Evolutionary conservation across 345 rosid genomes (phyloP).

Genomic region (Pugionium cornutum): DNA sequence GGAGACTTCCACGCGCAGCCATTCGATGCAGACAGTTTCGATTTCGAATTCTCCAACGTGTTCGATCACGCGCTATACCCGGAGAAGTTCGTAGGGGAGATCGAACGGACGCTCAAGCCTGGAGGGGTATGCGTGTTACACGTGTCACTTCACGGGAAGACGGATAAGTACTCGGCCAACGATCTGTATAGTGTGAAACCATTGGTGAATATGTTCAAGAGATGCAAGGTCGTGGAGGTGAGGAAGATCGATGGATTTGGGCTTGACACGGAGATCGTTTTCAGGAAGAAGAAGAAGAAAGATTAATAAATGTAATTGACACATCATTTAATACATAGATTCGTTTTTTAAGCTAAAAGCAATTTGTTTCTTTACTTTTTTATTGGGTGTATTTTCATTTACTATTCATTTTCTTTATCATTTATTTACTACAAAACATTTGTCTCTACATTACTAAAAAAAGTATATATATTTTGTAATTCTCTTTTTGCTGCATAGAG

Average conservation of each 20-base stretch:
- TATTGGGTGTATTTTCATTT: neutral
- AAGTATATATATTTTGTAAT: neutral
- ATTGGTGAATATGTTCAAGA: conserved; percentile 55
- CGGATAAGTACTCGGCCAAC: conserved; percentile 89
- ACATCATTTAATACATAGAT: neutral
- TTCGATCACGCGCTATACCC: conserved; percentile 96
- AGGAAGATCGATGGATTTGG: conserved; percentile 91
- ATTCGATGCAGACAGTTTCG: conserved; percentile 61
- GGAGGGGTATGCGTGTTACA: conserved; percentile 79
- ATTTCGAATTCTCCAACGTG: conserved; percentile 91
- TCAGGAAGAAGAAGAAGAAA: conserved; percentile 50
- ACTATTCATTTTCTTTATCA: neutral
- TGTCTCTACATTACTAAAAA: neutral
- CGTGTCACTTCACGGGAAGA: conserved; percentile 59
- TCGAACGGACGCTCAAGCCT: conserved; percentile 81
- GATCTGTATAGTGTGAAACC: conserved; percentile 68
- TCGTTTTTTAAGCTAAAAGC: neutral
- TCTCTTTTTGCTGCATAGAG: too few species aligned
- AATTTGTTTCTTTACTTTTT: neutral
- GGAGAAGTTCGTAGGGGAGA: conserved; percentile 73
- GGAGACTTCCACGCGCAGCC: conserved; percentile 95
- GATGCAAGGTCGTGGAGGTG: conserved; percentile 58
- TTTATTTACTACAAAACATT: neutral
- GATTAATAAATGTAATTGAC: neutral
- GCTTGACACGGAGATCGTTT: conserved; percentile 84